phyloP scores from a whole-genome alignment of 495 filamentous ascomycete species.

The Neurospora sp. region DNA sequence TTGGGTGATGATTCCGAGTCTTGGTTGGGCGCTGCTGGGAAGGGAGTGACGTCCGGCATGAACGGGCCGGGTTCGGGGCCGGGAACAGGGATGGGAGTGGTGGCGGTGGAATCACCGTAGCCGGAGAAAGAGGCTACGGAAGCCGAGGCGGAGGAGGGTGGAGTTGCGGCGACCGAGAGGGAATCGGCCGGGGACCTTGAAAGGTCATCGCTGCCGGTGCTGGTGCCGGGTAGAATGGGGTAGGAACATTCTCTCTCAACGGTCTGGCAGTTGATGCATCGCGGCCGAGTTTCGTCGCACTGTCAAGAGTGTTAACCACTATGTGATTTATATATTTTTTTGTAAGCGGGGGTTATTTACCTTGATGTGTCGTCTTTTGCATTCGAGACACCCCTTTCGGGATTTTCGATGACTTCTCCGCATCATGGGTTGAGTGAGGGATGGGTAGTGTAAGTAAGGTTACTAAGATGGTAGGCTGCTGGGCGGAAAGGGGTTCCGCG shows the following conservation, averaged over 20 bases:
- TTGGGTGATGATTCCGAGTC: background rate
- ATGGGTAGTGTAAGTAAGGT: background rate
- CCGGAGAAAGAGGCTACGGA: background rate
- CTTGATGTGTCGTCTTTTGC: conserved; percentile 49
- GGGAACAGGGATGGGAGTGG: background rate
- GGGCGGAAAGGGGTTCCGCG: background rate
- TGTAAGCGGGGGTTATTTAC: conserved; percentile 15
- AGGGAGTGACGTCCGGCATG: conserved; percentile 1
- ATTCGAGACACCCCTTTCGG: conserved; percentile 46
- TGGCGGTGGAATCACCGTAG: background rate
- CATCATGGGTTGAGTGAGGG: conserved; percentile 9
- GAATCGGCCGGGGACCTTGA: background rate
- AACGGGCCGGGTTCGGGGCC: background rate
- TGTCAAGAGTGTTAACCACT: background rate
- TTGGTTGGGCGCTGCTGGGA: background rate
- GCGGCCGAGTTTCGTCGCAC: conserved; percentile 26
- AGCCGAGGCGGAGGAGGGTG: background rate
- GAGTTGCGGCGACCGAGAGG: background rate
- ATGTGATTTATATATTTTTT: background rate
- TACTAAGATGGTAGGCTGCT: background rate
- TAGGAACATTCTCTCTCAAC: conserved; percentile 22
- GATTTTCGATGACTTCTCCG: conserved; percentile 45
- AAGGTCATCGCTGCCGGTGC: background rate
- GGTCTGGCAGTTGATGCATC: conserved; percentile 25
- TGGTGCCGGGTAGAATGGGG: conserved; percentile 1